Evolutionary conservation across 345 rosid species (phyloP), one percentile per base, ranked within the genome.

Genomic region (Hibiscus mutabilis): DNA sequence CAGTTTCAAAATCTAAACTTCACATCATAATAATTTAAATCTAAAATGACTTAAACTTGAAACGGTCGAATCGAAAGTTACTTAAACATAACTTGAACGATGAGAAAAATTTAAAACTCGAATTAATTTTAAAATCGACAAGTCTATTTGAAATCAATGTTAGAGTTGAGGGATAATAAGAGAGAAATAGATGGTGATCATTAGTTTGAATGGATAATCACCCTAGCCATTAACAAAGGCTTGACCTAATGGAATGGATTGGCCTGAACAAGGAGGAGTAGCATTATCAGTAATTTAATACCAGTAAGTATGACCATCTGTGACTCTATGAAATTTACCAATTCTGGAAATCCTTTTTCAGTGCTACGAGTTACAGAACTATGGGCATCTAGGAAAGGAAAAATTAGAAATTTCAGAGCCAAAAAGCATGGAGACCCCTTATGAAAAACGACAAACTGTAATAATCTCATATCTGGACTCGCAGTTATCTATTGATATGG

Each of bases 361-460:
- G 9, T 19, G 27, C 25, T n/a, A 73, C 74, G 56, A 77, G 53
- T 73, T 69, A 25, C 71, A 69, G 62, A 31, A 69, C 47, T 31
- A 55, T 56, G 73, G 69, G 42, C 6, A n/a, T 70, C 31, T 42
- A 6, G 55, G 13, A 67, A 24, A 10, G 7, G 75, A 35, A 57
- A 46, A 18, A 4, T 18, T 8, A 5, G 16, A 47, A 18, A 13
- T 27, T 29, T 47, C 25, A 37, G 59, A 46, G 57, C 68, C 77
- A 37, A 31, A 19, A 63, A 63, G 25, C 2, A 52, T 37, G 29
- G 7, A 57, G 58, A 58, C 19, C 66, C 72, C 73, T 74, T 61
- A 69, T 72, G 60, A 78, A 81, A 72, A 78, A 78, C 69, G 79
- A 74, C 86, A 83, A 80, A 74, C 60, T 68, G 82, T 74, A 69